phyloP scores from a whole-genome alignment of 768 basidiomycete species.

The Xerocomellus amylosporus region DNA sequence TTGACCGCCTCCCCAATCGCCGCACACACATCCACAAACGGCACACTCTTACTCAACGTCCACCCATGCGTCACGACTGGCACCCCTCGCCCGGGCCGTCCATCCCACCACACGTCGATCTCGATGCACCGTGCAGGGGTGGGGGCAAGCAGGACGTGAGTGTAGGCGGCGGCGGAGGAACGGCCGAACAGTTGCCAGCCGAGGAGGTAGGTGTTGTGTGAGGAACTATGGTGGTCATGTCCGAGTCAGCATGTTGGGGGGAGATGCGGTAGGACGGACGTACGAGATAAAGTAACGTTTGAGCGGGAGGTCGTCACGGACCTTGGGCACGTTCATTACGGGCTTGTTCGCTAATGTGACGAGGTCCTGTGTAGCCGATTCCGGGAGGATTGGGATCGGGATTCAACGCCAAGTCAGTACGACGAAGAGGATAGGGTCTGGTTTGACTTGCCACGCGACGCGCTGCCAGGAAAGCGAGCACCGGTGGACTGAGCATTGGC shows the following conservation, averaged over 20 bases:
- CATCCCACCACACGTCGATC: conserved; percentile 60
- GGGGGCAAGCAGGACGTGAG: conserved; percentile 48
- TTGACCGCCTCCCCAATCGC: conserved; percentile 33
- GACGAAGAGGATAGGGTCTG: neutral
- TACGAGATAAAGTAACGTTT: conserved; percentile 56
- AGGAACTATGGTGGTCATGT: conserved; percentile 38
- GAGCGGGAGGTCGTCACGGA: conserved; percentile 46
- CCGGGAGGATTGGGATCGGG: neutral
- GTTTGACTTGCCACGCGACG: conserved; percentile 30
- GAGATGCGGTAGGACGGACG: conserved; percentile 15
- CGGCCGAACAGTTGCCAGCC: conserved; percentile 55
- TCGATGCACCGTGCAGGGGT: conserved; percentile 54
- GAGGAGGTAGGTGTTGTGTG: conserved; percentile 66
- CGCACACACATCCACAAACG: conserved; percentile 50
- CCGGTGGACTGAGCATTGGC: conserved; percentile 37
- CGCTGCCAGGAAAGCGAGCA: conserved; percentile 36
- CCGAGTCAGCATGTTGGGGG: neutral
- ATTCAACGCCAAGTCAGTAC: neutral
- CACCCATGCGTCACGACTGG: conserved; percentile 60
- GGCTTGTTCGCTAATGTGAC: conserved; percentile 36
- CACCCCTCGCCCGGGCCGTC: conserved; percentile 40
- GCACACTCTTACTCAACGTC: conserved; percentile 52
- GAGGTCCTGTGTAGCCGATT: conserved; percentile 23
- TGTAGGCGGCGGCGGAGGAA: conserved; percentile 53
- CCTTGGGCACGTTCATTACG: conserved; percentile 28